Percentiles rank a stretch among this genome's conserved stretches.
Conservation (phyloP, 345 rosid genomes). For the Passiflora organensis region DNA sequence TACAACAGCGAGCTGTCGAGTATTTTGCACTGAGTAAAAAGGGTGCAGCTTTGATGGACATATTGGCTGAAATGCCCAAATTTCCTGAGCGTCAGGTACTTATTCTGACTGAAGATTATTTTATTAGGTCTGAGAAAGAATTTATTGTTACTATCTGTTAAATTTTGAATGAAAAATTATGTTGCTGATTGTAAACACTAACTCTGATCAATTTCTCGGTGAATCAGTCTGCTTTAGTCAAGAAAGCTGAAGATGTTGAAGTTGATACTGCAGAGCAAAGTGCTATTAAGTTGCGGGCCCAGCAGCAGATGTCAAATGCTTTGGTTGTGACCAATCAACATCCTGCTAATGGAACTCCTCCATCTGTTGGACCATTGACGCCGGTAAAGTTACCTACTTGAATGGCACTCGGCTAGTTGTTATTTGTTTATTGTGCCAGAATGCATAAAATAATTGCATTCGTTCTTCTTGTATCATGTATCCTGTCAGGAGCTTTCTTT, state of each 20-base stretch:
- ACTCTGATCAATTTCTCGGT: conserved; percentile 6
- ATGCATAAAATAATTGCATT: conserved; percentile 10
- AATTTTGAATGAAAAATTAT: conserved; percentile 16
- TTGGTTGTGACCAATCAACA: conserved; percentile 76
- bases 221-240: conserved; percentile 77
- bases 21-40: conserved; percentile 90
- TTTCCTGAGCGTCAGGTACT: conserved; percentile 96
- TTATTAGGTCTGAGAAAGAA: conserved; percentile 9
- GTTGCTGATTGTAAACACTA: conserved; percentile 4
- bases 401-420: conserved; percentile 41
- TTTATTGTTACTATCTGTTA: too few relatives aligned
- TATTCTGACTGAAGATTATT: conserved; percentile 10
- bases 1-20: conserved; percentile 96
- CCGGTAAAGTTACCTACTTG: conserved; percentile 71
- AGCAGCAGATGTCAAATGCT: conserved; percentile 89
- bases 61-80: conserved; percentile 99
- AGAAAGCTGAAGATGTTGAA: conserved; percentile 83
- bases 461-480: conserved; percentile 9
- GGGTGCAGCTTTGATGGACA: conserved; percentile 73
- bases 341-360: conserved; percentile 60
- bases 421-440: neutral
- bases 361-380: conserved; percentile 42
- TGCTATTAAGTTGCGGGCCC: conserved; percentile 90
- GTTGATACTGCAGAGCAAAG: conserved; percentile 96
- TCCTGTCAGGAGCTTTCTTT: conserved; percentile 50